Conservation (phyloP, 2,329 filamentous ascomycete genomes). For the Neurospora crassa region DNA sequence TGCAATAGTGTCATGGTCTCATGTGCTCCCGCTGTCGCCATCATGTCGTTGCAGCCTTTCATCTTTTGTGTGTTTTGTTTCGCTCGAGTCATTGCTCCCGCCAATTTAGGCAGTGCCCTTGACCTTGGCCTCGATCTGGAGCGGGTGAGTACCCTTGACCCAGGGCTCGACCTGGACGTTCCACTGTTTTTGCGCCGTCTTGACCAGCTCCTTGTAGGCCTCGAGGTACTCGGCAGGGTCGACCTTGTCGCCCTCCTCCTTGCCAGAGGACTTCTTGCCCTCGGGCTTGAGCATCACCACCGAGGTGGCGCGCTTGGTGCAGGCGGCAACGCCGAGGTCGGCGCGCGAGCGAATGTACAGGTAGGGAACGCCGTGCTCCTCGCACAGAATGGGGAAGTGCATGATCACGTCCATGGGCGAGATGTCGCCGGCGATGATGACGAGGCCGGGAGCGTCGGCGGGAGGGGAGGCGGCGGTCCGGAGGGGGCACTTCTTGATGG, state of each 20-base stretch:
- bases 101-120: not conserved
- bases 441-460: slow-evolving; percentile 50
- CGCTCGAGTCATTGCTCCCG: not conserved
- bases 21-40: not conserved
- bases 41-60: not conserved
- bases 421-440: slow-evolving; percentile 94
- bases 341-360: slow-evolving; percentile 88
- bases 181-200: slow-evolving; percentile 57
- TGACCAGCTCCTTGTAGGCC: slow-evolving; percentile 54
- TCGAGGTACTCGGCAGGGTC: slow-evolving; percentile 53
- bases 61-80: not conserved
- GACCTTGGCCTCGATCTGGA: slow-evolving; percentile 12
- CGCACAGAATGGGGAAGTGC: slow-evolving; percentile 93
- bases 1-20: not conserved
- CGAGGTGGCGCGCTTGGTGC: slow-evolving; percentile 91
- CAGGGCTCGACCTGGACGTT: slow-evolving; percentile 39
- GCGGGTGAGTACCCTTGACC: slow-evolving; percentile 20
- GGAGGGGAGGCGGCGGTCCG: slow-evolving; percentile 52
- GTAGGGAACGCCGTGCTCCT: slow-evolving; percentile 96
- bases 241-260: slow-evolving; percentile 35
- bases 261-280: slow-evolving; percentile 39
- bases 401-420: slow-evolving; percentile 98
- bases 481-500: slow-evolving; percentile 80
- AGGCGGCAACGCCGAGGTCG: slow-evolving; percentile 85
- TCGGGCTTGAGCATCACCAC: slow-evolving; percentile 69